These are phyloP conservation scores for Helotiales sp. DNA, from an alignment of 2,329 filamentous ascomycete genomes.

Conservation along the genomic window DNA sequence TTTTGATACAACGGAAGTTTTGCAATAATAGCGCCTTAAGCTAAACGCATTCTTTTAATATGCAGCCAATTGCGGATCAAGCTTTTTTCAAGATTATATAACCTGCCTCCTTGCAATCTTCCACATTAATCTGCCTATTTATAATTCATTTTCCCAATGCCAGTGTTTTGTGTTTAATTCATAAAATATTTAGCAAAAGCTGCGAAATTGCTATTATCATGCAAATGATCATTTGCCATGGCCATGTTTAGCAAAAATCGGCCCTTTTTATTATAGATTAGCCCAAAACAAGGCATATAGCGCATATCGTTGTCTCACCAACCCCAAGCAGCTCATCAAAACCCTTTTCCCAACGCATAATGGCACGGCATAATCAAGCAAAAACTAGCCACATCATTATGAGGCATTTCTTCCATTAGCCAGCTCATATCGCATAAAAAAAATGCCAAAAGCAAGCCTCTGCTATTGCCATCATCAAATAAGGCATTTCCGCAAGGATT, in stretches of 20 bases:
- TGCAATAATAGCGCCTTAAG: slow-evolving; percentile 17
- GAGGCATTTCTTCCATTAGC: no score
- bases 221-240: slow-evolving; percentile 26
- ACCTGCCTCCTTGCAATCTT: slow-evolving; percentile 22
- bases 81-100: slow-evolving; percentile 24
- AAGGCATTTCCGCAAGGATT: no score
- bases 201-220: slow-evolving; percentile 31
- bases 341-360: no score
- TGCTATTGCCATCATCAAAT: no score
- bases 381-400: no score
- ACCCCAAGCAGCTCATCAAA: slow-evolving; percentile 25
- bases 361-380: no score
- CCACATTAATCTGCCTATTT: slow-evolving; percentile 26
- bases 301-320: slow-evolving; percentile 13
- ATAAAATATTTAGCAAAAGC: slow-evolving; percentile 27
- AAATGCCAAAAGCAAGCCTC: no score
- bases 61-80: slow-evolving; percentile 24
- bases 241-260: slow-evolving; percentile 25
- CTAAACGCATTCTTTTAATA: slow-evolving; percentile 27
- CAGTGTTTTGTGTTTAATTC: slow-evolving; percentile 30
- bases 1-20: slow-evolving; percentile 21
- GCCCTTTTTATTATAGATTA: slow-evolving; percentile 26
- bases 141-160: slow-evolving; percentile 23
- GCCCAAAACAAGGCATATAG: slow-evolving; percentile 27
- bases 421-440: no score